Base-by-base conservation (phyloP, 2,329 filamentous ascomycete genomes). In the Fusarium sp. region DNA sequence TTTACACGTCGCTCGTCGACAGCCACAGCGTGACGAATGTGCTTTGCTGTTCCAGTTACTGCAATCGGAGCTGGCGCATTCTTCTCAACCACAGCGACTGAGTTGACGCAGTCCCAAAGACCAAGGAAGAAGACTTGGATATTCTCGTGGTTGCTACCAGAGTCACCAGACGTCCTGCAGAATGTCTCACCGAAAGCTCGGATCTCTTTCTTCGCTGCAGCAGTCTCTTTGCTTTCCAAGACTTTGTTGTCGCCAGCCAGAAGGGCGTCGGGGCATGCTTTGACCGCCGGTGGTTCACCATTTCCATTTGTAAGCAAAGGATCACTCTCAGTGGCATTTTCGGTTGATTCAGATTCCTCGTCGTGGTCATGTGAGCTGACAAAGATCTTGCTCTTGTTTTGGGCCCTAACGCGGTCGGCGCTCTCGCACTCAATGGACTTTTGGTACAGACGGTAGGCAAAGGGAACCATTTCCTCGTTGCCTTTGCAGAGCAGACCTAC, bases 61-160 rank as follows among this genome's bases (percentile, higher is more conserved):
- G 78, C 74, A 0, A 79, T 75, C 4, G 80, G 81, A 6, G 78
- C 71, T 9, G 75, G 78, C 5, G 78, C 74, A 50, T 74, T 80
- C 0, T 62, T 65, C 54, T 81, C 80, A 19, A 81, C 55, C 10
- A 81, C 75, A 1, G 80, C 77, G 9, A 86, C 83, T 6, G 81
- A 84, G 73, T 83, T 85, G 49, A 87, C 84, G 58, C 82, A 84
- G 66, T 87, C 84, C 77, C 84, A 87, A 35, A 86, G 78, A 1
- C 85, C 84, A 9, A 87, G 81, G 71, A 86, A 86, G 69, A 82
- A 82, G 5, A 86, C 80, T 48, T 81, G 81, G 46, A 85, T 82
- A 51, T 81, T 80, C 13, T 73, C 65, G 28, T 75, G 69, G 1
- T 61, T 15, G 30, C 32, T 48, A 15, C 5, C 15, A 4, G 28